Evolutionary conservation across 345 rosid genomes (phyloP).

Genomic region (Limnanthes douglasii): DNA sequence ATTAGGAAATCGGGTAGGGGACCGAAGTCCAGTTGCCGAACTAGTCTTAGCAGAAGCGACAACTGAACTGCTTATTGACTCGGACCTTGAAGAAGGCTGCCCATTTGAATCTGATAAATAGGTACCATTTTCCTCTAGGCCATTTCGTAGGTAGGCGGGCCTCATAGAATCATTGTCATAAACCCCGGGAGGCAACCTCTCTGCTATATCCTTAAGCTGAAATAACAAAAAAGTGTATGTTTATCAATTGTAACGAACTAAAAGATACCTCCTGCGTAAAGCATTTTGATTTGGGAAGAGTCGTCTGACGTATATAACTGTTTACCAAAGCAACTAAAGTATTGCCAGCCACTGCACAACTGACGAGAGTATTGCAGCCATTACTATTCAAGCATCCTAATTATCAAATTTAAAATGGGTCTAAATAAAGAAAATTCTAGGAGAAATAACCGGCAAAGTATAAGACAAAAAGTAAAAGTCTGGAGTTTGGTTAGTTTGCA

Average conservation of each 20-base stretch:
- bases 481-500: too few species aligned
- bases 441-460: too few species aligned
- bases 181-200: conserved; percentile 71
- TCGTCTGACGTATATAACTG: too few species aligned
- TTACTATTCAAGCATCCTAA: too few species aligned
- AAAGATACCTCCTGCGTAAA: too few species aligned
- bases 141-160: conserved; percentile 41
- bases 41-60: conserved; percentile 31
- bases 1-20: conserved; percentile 24
- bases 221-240: too few species aligned
- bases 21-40: conserved; percentile 18
- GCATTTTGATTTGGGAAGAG: too few species aligned
- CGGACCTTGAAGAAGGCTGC: conserved; percentile 47
- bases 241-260: too few species aligned
- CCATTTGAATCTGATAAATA: conserved; percentile 32
- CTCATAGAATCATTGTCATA: conserved; percentile 34
- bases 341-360: too few species aligned
- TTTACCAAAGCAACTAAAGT: too few species aligned
- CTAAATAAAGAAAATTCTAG: not conserved
- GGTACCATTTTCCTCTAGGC: conserved; percentile 33
- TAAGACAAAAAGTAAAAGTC: too few species aligned
- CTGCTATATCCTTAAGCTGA: conserved; percentile 96
- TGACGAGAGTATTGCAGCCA: too few species aligned
- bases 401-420: not conserved
- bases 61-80: conserved; percentile 35